phyloP scores from a whole-genome alignment of 495 filamentous ascomycete species.

The Astrothelium subdiscretum region DNA sequence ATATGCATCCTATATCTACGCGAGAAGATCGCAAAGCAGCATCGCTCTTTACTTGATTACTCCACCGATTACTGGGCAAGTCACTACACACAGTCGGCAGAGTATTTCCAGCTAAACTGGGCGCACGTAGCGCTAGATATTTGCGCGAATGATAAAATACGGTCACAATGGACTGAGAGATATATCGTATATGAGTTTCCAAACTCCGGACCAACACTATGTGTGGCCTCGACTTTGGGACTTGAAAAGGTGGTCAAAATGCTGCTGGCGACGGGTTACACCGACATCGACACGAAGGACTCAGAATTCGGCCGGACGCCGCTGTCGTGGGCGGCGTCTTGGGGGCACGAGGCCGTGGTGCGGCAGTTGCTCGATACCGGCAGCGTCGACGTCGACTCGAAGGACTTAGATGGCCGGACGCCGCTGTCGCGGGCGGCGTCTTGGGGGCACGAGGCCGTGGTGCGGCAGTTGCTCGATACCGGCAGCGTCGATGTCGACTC shows the following conservation, averaged over 20 bases:
- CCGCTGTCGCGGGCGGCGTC: constrained; percentile 1
- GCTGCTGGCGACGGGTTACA: not conserved
- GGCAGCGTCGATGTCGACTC: too few relatives aligned
- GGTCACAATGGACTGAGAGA: not conserved
- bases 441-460: constrained; percentile 4
- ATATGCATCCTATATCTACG: not conserved
- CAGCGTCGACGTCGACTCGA: constrained; percentile 4
- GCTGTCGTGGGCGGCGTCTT: constrained; percentile 2
- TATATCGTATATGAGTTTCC: too few relatives aligned
- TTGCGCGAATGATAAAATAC: not conserved
- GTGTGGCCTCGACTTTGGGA: constrained; percentile 7
- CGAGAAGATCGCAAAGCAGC: not conserved
- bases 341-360: constrained; percentile 3
- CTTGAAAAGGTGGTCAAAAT: constrained; percentile 7
- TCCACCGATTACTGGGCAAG: not conserved
- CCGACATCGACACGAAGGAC: not conserved
- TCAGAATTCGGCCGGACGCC: not conserved
- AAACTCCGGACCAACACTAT: not conserved
- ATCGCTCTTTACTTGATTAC: not conserved
- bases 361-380: constrained; percentile 3
- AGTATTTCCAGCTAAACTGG: not conserved
- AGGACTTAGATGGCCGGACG: constrained; percentile 3
- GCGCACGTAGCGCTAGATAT: not conserved
- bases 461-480: constrained; percentile 2
- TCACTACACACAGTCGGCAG: not conserved